Evolutionary conservation across 1,284 basidiomycete genomes (phyloP).

Genomic region (Microbotryum lychnidis-dioicae): DNA sequence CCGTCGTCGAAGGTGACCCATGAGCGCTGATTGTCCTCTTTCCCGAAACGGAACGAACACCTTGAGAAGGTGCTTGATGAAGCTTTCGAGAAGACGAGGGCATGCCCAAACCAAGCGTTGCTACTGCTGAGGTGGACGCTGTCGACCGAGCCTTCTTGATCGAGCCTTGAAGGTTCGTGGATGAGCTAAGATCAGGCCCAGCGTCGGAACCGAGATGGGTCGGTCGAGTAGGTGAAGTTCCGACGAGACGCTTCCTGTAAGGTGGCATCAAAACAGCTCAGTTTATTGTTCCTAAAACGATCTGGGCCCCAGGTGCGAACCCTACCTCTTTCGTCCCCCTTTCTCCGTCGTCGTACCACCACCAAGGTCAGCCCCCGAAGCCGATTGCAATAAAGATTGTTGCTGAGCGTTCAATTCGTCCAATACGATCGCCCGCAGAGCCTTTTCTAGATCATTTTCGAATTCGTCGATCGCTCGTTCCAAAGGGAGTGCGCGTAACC

Average conservation of each 20-base stretch:
- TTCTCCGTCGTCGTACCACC: background rate
- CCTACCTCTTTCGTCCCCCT: background rate
- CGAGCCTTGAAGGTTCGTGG: too few species aligned
- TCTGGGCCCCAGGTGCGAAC: background rate
- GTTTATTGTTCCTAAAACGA: too few species aligned
- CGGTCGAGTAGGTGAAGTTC: slow-evolving; percentile 6
- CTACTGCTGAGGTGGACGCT: too few species aligned
- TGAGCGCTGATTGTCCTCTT: too few species aligned
- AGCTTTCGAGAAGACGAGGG: too few species aligned
- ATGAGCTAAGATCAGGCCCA: background rate
- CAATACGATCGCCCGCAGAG: background rate
- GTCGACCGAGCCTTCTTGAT: too few species aligned
- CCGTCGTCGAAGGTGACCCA: slow-evolving; percentile 5
- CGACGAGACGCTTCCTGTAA: background rate
- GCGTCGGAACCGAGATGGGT: background rate
- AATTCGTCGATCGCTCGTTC: background rate
- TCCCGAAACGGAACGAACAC: too few species aligned
- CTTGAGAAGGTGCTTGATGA: too few species aligned
- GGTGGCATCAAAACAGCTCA: too few species aligned
- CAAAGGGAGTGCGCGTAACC: background rate
- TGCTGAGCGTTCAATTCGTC: background rate
- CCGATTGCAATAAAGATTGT: background rate
- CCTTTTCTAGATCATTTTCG: background rate
- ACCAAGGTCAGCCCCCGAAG: too few species aligned
- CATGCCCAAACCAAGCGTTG: too few species aligned